Base-by-base conservation (phyloP, 768 basidiomycete species). In the Lactarius deliciosus region DNA sequence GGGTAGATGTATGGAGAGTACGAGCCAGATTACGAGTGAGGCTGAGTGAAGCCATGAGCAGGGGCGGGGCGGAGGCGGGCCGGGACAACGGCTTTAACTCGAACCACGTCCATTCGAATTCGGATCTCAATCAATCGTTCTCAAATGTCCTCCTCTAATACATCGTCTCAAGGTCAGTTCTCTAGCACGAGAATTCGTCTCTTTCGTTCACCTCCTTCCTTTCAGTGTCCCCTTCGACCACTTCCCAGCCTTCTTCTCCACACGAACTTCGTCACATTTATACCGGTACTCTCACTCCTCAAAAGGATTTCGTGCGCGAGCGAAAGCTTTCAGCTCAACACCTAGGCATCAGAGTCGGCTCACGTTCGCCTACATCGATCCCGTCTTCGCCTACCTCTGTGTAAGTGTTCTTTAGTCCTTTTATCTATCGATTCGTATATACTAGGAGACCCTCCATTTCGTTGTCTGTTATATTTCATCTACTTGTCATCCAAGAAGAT, bases 321-420 rank as follows among this genome's bases (percentile, higher is more conserved):
- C 76, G 78, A 63, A 77, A 76, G 36, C 76, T 81, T 1, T 81
- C 81, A 1, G 77, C 79, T 20, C 77, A 85, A 69, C 82, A 82
- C 65, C 75, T 83, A 20, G 80, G 81, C 50, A 74, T 73, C 60
- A 79, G 83, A 53, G 72, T 86, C 30, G 88, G 86, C 47, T 88
- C 87, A 11, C 81, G 82, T 28, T 89, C 89, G 0, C 88, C 90
- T 1, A 80, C 79, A n/a, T 90, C 88, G 15, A 91, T 91, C 65
- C 89, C 90, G 0, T 91, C 88, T 18, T 90, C 88, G 1, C 90
- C 90, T 3, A 90, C 90, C 22, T 91, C 90, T 40, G 85, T 91
- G 87, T 90, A 80, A 66, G 87, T 77, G 64, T 69, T 40, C 38
- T 38, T 40, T 45, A 36, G 50, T 53, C 43, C 66, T 73, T 16